These are phyloP conservation scores for Balakata baccata DNA, from an alignment of 345 rosid species.

Conservation along the genomic window DNA sequence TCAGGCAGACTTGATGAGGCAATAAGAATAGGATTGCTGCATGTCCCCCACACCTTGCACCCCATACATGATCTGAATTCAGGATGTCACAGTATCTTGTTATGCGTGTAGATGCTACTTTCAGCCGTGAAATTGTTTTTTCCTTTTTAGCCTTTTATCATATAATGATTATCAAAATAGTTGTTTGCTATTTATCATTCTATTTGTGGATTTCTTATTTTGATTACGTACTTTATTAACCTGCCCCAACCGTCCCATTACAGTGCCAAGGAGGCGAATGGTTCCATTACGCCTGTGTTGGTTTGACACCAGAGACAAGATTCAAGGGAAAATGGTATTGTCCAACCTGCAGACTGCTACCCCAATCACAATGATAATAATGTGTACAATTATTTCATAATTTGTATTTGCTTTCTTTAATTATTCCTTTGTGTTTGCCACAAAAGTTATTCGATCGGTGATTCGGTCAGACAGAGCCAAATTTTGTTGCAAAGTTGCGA, in stretches of 20 bases:
- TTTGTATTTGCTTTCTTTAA: neutral
- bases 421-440: neutral
- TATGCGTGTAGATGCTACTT: neutral
- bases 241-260: neutral
- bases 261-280: slow-evolving; percentile 99
- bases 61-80: no score
- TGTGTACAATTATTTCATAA: neutral
- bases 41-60: neutral
- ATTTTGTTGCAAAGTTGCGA: slow-evolving; percentile 10
- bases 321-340: slow-evolving; percentile 99
- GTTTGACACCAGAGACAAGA: slow-evolving; percentile 92
- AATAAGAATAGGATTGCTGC: neutral
- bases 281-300: slow-evolving; percentile 98
- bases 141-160: no score
- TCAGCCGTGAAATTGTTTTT: neutral
- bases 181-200: no score
- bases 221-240: neutral
- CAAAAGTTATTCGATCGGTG: neutral
- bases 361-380: slow-evolving; percentile 44
- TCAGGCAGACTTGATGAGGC: neutral
- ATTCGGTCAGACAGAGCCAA: slow-evolving; percentile 17
- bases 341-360: slow-evolving; percentile 80
- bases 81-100: neutral
- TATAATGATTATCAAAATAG: no score
- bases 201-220: no score